Percentiles rank a stretch among this genome's conserved stretches.
phyloP scores from a whole-genome alignment of 306 rosid genomes.

The Amphicarpaea edgeworthii region DNA sequence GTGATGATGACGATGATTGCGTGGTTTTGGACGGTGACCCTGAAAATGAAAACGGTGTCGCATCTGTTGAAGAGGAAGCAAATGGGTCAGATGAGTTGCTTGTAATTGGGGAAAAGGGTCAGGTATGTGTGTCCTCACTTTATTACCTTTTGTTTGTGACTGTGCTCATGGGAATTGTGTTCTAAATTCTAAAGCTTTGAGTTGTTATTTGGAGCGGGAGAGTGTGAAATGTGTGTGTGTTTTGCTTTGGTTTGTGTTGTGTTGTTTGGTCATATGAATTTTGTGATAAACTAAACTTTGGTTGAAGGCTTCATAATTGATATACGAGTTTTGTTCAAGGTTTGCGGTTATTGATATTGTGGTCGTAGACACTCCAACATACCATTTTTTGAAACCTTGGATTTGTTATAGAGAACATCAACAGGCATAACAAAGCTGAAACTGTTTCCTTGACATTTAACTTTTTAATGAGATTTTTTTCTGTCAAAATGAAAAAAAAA shows the following conservation, averaged over 20 bases:
- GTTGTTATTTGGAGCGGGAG: not conserved
- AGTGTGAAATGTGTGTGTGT: not conserved
- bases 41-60: slow-evolving; percentile 55
- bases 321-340: not conserved
- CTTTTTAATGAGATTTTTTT: not conserved
- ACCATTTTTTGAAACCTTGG: not conserved
- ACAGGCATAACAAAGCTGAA: not conserved
- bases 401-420: too few relatives aligned
- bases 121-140: slow-evolving; percentile 52
- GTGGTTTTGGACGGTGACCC: slow-evolving; percentile 81
- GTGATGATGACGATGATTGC: slow-evolving; percentile 72
- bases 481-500: not conserved
- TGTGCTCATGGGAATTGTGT: not conserved
- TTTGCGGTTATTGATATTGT: not conserved
- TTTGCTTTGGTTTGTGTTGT: slow-evolving; percentile 26
- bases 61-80: slow-evolving; percentile 46
- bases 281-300: not conserved
- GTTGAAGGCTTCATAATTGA: slow-evolving; percentile 21
- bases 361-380: not conserved
- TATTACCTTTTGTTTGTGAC: not conserved
- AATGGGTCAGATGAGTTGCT: slow-evolving; percentile 69
- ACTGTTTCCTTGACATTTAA: slow-evolving; percentile 1
- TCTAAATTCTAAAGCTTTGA: not conserved
- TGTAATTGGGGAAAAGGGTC: slow-evolving; percentile 84
- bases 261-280: slow-evolving; percentile 20